A percentile compares a stretch with the other conserved stretches of the same genome.
These are phyloP conservation scores for Saccharomyces hybrid DNA, from an alignment of 1,139 yeast species.

Conservation along the genomic window DNA sequence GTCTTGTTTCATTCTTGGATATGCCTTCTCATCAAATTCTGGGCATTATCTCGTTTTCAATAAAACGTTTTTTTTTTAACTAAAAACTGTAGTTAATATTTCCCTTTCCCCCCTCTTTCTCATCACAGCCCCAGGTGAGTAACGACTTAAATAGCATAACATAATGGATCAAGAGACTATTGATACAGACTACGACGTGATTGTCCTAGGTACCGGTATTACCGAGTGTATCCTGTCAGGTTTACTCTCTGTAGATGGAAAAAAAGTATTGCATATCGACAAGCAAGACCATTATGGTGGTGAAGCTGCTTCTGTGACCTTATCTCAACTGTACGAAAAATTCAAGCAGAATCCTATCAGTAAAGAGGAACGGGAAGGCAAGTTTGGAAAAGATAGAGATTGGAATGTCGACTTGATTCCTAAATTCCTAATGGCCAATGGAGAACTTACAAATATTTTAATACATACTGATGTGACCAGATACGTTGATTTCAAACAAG, in stretches of 20 bases:
- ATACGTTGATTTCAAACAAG: constrained; percentile 92
- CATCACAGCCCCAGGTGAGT: neutral
- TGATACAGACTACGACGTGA: constrained; percentile 96
- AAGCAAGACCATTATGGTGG: constrained; percentile 96
- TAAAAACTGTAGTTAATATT: neutral
- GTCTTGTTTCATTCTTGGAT: neutral
- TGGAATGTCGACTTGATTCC: constrained; percentile 98
- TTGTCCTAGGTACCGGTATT: constrained; percentile 78
- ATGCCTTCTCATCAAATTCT: neutral
- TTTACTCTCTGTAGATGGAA: constrained; percentile 87
- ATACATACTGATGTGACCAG: constrained; percentile 94
- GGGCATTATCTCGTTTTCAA: neutral
- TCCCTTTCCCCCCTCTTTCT: neutral
- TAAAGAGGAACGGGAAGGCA: constrained; percentile 37
- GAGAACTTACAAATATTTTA: constrained; percentile 90
- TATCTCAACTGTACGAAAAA: constrained; percentile 53
- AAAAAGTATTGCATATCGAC: constrained; percentile 93
- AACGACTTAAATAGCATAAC: neutral
- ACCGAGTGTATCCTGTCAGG: constrained; percentile 97
- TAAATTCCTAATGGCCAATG: constrained; percentile 94
- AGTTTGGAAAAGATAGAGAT: constrained; percentile 86
- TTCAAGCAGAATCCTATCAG: constrained; percentile 72
- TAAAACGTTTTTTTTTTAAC: neutral
- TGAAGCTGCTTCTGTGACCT: constrained; percentile 47
- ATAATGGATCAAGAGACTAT: constrained; percentile 36